Conservation (phyloP, 345 rosid genomes). For the Ricinus communis region DNA sequence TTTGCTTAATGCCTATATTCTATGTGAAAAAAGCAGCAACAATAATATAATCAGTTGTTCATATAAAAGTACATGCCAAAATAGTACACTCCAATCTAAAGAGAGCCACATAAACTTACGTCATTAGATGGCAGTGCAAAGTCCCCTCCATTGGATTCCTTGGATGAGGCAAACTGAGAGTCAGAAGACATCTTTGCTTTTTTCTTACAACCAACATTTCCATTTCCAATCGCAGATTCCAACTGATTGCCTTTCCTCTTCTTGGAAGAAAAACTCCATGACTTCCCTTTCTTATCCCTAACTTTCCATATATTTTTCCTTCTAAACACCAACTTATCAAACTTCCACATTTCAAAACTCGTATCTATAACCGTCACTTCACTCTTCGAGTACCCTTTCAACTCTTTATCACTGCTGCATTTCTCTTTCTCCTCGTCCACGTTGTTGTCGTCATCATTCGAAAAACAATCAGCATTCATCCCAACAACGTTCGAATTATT, state of each 20-base stretch:
- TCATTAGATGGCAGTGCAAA: slow-evolving; percentile 19
- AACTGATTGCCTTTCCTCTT: slow-evolving; percentile 54
- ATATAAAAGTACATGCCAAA: too few species aligned
- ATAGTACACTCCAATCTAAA: too few species aligned
- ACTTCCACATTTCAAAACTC: slow-evolving; percentile 76
- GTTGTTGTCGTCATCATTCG: slow-evolving; percentile 22
- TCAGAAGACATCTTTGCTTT: slow-evolving; percentile 41
- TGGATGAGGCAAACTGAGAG: slow-evolving; percentile 15
- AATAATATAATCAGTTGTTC: background rate
- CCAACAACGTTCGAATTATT: slow-evolving; percentile 30
- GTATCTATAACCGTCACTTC: slow-evolving; percentile 96
- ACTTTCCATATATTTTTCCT: slow-evolving; percentile 84
- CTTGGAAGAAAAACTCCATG: slow-evolving; percentile 44
- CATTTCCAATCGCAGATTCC: slow-evolving; percentile 33
- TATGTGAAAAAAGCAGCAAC: slow-evolving; percentile 8
- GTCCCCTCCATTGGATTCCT: slow-evolving; percentile 15
- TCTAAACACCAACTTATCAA: slow-evolving; percentile 73
- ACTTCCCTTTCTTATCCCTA: slow-evolving; percentile 73
- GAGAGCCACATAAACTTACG: slow-evolving; percentile 39
- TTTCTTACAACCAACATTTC: slow-evolving; percentile 43
- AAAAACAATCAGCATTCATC: slow-evolving; percentile 20
- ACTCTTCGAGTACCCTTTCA: slow-evolving; percentile 79
- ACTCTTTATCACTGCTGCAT: slow-evolving; percentile 41
- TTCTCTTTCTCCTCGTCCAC: slow-evolving; percentile 37
- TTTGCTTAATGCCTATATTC: background rate